A percentile compares a stretch with the other conserved stretches of the same genome.
phyloP scores from a whole-genome alignment of 2,329 filamentous ascomycete genomes.

The Magnaporthiopsis poae region DNA sequence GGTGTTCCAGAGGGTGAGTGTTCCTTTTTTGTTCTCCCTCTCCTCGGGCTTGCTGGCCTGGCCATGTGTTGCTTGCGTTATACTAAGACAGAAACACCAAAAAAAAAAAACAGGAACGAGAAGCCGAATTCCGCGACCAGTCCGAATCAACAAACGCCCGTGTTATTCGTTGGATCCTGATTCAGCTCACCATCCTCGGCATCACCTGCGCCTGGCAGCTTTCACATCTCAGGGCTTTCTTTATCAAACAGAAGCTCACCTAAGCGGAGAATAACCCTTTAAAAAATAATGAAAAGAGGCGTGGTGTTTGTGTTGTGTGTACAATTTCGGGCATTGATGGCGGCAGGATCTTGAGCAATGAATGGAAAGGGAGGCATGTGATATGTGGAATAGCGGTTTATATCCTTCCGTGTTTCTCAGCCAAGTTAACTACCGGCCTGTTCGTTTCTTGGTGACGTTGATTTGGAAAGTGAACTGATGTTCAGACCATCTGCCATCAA shows the following conservation, averaged over 20 bases:
- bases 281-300: neutral
- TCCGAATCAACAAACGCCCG: slow-evolving; percentile 86
- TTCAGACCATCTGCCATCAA: too few relatives aligned
- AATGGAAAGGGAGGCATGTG: too few relatives aligned
- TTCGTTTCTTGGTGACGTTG: too few relatives aligned
- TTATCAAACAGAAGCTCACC: slow-evolving; percentile 99
- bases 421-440: too few relatives aligned
- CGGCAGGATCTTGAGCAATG: too few relatives aligned
- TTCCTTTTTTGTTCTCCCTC: slow-evolving; percentile 4
- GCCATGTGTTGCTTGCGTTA: too few relatives aligned
- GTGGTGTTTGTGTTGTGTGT: neutral
- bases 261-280: slow-evolving; percentile 31
- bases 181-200: slow-evolving; percentile 76
- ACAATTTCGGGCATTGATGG: too few relatives aligned
- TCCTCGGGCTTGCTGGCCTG: neutral
- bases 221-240: slow-evolving; percentile 89
- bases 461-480: too few relatives aligned
- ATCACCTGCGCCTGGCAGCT: slow-evolving; percentile 94
- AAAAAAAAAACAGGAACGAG: slow-evolving; percentile 60
- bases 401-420: too few relatives aligned
- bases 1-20: slow-evolving; percentile 78
- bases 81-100: too few relatives aligned
- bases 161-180: slow-evolving; percentile 86
- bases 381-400: too few relatives aligned
- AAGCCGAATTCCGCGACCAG: slow-evolving; percentile 96